Evolutionary conservation across 768 basidiomycete genomes (phyloP).

Genomic region (Calocera viscosa): DNA sequence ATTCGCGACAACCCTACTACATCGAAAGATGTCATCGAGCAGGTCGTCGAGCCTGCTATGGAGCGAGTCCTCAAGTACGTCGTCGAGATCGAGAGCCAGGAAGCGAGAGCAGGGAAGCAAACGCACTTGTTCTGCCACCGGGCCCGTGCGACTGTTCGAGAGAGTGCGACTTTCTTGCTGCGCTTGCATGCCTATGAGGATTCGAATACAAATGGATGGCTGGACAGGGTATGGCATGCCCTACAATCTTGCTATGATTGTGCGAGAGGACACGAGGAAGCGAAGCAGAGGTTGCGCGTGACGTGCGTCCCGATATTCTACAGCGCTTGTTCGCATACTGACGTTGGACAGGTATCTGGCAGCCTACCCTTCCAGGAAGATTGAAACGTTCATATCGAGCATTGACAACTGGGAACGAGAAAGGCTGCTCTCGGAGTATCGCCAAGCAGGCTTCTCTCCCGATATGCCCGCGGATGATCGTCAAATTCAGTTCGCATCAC

Average conservation of each 20-base stretch:
- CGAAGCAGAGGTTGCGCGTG: conserved; percentile 48
- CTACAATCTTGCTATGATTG: conserved; percentile 57
- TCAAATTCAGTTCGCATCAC: neutral
- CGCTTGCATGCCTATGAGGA: conserved; percentile 67
- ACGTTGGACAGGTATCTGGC: neutral
- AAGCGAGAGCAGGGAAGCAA: conserved; percentile 26
- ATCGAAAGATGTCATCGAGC: conserved; percentile 37
- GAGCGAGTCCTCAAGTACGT: conserved; percentile 31
- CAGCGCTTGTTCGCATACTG: neutral
- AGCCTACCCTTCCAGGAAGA: neutral
- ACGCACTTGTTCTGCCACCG: conserved; percentile 52
- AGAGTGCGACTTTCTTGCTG: conserved; percentile 68
- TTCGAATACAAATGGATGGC: conserved; percentile 50
- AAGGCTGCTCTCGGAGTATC: neutral
- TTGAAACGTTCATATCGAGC: neutral
- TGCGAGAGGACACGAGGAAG: conserved; percentile 50
- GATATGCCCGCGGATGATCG: neutral
- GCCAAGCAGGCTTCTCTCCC: neutral
- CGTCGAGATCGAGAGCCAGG: conserved; percentile 41
- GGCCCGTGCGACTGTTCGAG: conserved; percentile 43
- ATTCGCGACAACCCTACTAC: conserved; percentile 50
- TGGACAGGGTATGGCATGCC: conserved; percentile 41
- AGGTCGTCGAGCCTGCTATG: conserved; percentile 29
- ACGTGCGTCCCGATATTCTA: conserved; percentile 44
- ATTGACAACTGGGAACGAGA: neutral